These are phyloP conservation scores for Diaporthe citriasiana DNA, from an alignment of 2,329 filamentous ascomycete genomes.

Conservation along the genomic window DNA sequence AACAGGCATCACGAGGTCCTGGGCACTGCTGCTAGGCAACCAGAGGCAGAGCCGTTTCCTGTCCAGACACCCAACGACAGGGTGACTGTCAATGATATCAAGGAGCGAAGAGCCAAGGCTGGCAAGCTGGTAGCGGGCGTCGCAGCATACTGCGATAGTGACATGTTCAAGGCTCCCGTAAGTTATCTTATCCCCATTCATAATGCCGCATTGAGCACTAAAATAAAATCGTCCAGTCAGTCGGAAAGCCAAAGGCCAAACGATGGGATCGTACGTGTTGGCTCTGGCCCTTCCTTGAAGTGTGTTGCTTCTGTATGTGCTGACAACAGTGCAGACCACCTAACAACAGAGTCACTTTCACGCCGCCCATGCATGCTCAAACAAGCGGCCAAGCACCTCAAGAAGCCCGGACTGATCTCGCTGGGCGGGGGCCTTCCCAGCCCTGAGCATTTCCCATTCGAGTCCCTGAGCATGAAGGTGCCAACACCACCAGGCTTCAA, in stretches of 20 bases:
- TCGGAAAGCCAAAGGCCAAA: constrained; percentile 80
- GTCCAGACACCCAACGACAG: constrained; percentile 30
- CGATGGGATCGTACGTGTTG: constrained; percentile 84
- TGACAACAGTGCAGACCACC: constrained; percentile 58
- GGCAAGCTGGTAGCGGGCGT: constrained; percentile 81
- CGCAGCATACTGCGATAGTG: constrained; percentile 82
- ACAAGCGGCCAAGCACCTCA: constrained; percentile 82
- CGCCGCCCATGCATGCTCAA: constrained; percentile 82
- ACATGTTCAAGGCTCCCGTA: constrained; percentile 85
- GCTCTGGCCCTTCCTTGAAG: neutral
- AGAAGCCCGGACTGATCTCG: constrained; percentile 87
- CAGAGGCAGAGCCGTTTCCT: constrained; percentile 46
- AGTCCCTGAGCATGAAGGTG: constrained; percentile 81
- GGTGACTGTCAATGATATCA: constrained; percentile 76
- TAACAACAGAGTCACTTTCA: constrained; percentile 73
- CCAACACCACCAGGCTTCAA: constrained; percentile 79
- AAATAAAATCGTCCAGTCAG: constrained; percentile 45
- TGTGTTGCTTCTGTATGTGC: neutral
- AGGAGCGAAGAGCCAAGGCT: constrained; percentile 77
- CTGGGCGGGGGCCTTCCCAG: constrained; percentile 93
- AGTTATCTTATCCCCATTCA: constrained; percentile 46
- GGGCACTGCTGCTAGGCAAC: constrained; percentile 44
- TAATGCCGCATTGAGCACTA: neutral
- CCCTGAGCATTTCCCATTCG: constrained; percentile 92
- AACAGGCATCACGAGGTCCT: constrained; percentile 37